Conservation (phyloP, 2,329 filamentous ascomycete genomes). For the Stemphylium lycopersici region DNA sequence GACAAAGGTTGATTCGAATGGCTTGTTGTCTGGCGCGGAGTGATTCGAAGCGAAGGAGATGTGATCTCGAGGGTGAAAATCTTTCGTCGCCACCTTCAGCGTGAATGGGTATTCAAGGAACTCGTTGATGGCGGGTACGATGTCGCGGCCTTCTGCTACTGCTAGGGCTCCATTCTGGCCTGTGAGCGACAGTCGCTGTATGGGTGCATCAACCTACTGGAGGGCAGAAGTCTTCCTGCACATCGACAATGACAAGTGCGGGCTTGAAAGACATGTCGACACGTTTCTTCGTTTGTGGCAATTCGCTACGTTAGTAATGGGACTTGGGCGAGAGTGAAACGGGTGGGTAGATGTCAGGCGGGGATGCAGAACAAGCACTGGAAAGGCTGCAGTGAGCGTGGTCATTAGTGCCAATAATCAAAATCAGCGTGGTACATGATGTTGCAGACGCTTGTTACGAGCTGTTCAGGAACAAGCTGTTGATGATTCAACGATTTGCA, state of each 20-base stretch:
- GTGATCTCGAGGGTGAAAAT: conserved; percentile 85
- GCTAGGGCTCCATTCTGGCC: conserved; percentile 82
- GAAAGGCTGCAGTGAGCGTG: neutral
- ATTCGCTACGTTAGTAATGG: too few relatives aligned
- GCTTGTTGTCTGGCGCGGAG: conserved; percentile 62
- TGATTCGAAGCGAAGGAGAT: conserved; percentile 91
- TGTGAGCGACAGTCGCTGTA: conserved; percentile 19
- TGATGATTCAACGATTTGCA: conserved; percentile 11
- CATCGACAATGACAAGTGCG: conserved; percentile 78
- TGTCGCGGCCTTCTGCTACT: conserved; percentile 73
- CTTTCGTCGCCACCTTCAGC: conserved; percentile 83
- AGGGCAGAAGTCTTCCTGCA: conserved; percentile 95
- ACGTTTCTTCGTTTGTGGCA: too few relatives aligned
- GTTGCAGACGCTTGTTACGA: conserved; percentile 2
- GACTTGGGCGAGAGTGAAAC: too few relatives aligned
- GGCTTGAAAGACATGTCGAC: conserved; percentile 48
- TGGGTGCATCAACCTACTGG: conserved; percentile 64
- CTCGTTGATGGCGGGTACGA: conserved; percentile 73
- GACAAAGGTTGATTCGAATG: conserved; percentile 69
- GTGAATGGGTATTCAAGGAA: conserved; percentile 75
- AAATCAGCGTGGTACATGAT: conserved; percentile 7
- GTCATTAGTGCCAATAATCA: conserved; percentile 7
- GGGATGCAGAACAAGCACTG: neutral
- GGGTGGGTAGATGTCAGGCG: neutral
- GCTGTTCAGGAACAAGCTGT: conserved; percentile 5